Base-by-base conservation (phyloP, 345 rosid genomes). In the Erysimum cheiranthoides region DNA sequence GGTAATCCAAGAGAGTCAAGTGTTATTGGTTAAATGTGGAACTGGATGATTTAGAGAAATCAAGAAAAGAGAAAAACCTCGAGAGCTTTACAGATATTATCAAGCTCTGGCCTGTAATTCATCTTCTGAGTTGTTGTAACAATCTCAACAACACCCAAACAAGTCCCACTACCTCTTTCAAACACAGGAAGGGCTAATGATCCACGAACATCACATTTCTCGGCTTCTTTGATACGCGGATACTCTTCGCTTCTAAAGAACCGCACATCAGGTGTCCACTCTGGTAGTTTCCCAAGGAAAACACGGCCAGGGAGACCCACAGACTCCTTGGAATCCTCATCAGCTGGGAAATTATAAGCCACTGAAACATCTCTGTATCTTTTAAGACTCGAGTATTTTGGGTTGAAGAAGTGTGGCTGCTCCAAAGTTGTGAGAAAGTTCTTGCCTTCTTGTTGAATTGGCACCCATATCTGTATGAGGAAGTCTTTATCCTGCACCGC, bases 181-280 rank as follows among this genome's bases (percentile, higher is more conserved):
- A 94, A 90, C 28, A 94, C 89, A 59, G 98, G 98, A 79, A 92
- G 86, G 0, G 93, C 98, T 69, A 94, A 84, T 71, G 97, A 91
- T 14, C 96, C 98, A 2, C 88, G 81, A 18, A 92, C 89, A 65
- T 90, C 83, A 45, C 81, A 89, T 71, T 78, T 80, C 43, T 80
- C 82, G 0, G 98, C 98, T 80, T 80, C 73, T 69, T n/a, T 57
- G 66, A 85, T 84, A 1, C 97, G 96, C 1, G 90, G 97, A 82
- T 94, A 94, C 82, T 94, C 97, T 52, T 85, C 90, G 13, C 80
- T 80, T 69, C 79, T 74, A 40, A 94, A 94, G 81, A 82, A 91
- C 35, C 94, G 87, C 43, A 92, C 98, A 86, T 94, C 98, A 43
- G 97, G 98, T 36, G 98, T 94, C 90, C 95, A 94, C 79, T 94